Base-by-base conservation (phyloP, 192 early-diverging fungal species). In the Backusella psychrophila region DNA sequence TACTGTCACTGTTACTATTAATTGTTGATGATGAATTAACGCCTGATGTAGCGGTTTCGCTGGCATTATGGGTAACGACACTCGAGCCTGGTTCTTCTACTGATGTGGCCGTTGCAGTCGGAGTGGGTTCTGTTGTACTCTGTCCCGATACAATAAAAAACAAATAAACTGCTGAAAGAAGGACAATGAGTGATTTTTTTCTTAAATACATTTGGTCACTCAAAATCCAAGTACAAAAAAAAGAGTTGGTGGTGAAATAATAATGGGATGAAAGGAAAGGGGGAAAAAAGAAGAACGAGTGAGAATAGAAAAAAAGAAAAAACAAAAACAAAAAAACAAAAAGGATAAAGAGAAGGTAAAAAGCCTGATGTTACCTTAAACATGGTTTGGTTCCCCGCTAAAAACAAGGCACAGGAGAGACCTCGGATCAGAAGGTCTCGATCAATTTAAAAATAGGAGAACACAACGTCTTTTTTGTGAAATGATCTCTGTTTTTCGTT, bases 381-480 rank as follows among this genome's bases (percentile, higher is more conserved):
- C 52, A n/a, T 53, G 52, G 52, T 53, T 53, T 53, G 52, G 52
- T 53, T 53, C 53, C 53, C 53, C 53, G n/a, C 53, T 23, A 56
- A 63, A 63, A 63, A 63, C 21, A 63, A 63, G 56, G 56, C 56
- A 63, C 56, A 63, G 56, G 56, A 63, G 56, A 59, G 56, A 14
- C 56, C 56, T 63, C 56, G 56, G 56, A 63, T 63, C 56, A 63
- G 56, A 63, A 29, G 56, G 56, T 63, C 56, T 63, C 56, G 56
- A 63, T 63, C 56, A 63, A 63, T 63, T 63, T 63, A 63, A 63
- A 63, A 63, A 63, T 63, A 63, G 56, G 56, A 63, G 56, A 63
- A 14, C 56, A 63, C 23, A 23, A 63, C 11, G 7, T 4, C 23
- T 11, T 63, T 63, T 11, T 63, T 63, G n/a, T 63, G 56, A 29